A percentile compares a stretch with the other conserved stretches of the same genome.
Conservation (phyloP, 345 rosid genomes). For the Lepidium didymum region DNA sequence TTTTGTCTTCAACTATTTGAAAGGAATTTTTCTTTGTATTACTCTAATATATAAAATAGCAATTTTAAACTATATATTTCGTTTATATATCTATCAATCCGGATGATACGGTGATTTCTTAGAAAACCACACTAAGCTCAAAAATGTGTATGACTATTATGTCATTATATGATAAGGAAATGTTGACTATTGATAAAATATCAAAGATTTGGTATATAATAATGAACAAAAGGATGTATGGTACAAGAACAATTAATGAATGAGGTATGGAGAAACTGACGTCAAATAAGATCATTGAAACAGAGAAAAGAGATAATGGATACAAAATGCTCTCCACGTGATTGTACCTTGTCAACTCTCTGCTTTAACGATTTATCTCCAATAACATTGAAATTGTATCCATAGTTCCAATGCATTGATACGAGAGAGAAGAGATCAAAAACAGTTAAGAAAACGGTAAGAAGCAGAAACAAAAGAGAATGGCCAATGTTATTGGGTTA, state of each 20-base stretch:
- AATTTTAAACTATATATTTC: too few relatives aligned
- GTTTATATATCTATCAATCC: too few relatives aligned
- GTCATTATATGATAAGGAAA: background rate
- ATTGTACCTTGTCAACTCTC: constrained; percentile 16
- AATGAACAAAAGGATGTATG: constrained; percentile 9
- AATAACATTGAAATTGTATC: background rate
- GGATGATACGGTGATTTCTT: background rate
- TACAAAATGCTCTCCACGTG: constrained; percentile 20
- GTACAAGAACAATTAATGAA: constrained; percentile 19
- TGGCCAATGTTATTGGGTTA: constrained; percentile 2
- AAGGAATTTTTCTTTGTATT: background rate
- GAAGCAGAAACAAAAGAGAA: constrained; percentile 19
- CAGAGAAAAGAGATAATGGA: background rate
- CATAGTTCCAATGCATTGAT: constrained; percentile 15
- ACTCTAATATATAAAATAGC: background rate
- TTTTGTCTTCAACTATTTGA: constrained; percentile 12
- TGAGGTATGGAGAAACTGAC: constrained; percentile 25
- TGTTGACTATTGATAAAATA: background rate
- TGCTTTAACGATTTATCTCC: constrained; percentile 15
- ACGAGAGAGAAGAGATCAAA: constrained; percentile 5
- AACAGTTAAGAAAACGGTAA: constrained; percentile 26
- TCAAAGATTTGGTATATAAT: background rate
- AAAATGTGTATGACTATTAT: background rate
- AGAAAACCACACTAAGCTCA: background rate
- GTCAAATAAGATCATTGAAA: constrained; percentile 6